Evolutionary conservation across 2,329 filamentous ascomycete species (phyloP).

Genomic region (Alternaria rosae): DNA sequence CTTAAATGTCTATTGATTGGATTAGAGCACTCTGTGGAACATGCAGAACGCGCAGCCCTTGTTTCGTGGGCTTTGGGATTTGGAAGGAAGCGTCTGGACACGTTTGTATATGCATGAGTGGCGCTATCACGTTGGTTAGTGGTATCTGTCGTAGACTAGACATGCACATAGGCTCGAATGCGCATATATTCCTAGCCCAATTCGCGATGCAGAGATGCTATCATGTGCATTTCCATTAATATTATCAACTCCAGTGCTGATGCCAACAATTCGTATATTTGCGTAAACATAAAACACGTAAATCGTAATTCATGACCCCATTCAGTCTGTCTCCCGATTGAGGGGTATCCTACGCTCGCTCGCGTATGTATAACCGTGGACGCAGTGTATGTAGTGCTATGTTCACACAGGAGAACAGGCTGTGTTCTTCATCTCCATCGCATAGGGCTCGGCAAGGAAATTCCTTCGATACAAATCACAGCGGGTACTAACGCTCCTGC

Average conservation of each 20-base stretch:
- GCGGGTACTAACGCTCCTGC: slow-evolving; percentile 12
- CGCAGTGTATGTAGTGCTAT: background rate
- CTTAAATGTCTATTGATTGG: background rate
- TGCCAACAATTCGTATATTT: slow-evolving; percentile 1
- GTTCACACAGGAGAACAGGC: background rate
- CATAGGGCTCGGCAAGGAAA: background rate
- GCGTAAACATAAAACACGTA: slow-evolving; percentile 4
- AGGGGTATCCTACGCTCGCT: background rate
- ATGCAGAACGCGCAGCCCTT: background rate
- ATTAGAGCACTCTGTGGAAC: background rate
- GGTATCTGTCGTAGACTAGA: background rate
- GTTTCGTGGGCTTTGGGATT: background rate
- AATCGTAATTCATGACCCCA: slow-evolving; percentile 7
- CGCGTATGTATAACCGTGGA: background rate
- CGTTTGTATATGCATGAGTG: background rate
- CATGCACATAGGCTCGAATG: background rate
- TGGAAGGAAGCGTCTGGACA: background rate
- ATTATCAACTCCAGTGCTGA: slow-evolving; percentile 3
- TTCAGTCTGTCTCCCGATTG: background rate
- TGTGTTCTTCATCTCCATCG: background rate
- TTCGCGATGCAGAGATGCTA: background rate
- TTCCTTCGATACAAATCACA: background rate
- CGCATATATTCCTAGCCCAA: background rate
- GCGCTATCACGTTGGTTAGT: background rate
- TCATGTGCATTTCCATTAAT: background rate